Percentiles rank a stretch among this genome's conserved stretches.
phyloP scores from a whole-genome alignment of 306 rosid species.

The Cicer judaicum region DNA sequence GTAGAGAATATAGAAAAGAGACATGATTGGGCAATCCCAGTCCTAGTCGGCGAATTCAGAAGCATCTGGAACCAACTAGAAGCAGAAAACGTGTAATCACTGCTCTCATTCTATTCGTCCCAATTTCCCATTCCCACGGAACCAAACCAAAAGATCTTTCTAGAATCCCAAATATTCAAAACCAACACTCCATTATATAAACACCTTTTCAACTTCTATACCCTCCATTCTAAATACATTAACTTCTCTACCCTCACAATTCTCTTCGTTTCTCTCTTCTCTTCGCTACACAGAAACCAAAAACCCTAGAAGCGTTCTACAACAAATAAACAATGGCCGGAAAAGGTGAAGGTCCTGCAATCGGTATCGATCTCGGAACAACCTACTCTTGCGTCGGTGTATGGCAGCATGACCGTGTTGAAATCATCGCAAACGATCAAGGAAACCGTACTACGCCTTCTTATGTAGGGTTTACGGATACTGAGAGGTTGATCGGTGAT shows the following conservation, averaged over 20 bases:
- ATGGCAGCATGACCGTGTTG: slow-evolving; percentile 75
- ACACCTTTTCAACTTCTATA: background rate
- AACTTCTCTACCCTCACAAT: background rate
- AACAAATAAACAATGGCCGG: slow-evolving; percentile 51
- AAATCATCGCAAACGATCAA: slow-evolving; percentile 73
- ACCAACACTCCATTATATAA: background rate
- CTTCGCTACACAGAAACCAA: background rate
- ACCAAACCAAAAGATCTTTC: slow-evolving; percentile 31
- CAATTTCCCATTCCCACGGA: background rate
- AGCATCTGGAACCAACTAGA: slow-evolving; percentile 43
- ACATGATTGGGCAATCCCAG: no score
- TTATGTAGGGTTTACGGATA: slow-evolving; percentile 62
- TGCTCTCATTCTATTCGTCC: background rate
- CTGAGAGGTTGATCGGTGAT: slow-evolving; percentile 69
- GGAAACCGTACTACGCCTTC: slow-evolving; percentile 74
- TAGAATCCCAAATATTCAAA: slow-evolving; percentile 9
- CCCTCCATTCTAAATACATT: background rate
- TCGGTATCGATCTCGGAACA: slow-evolving; percentile 72
- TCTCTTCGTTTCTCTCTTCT: background rate
- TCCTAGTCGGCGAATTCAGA: slow-evolving; percentile 20
- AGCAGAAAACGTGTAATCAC: background rate
- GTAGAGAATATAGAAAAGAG: no score
- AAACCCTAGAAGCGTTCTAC: background rate
- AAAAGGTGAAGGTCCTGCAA: slow-evolving; percentile 69
- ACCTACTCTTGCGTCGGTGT: slow-evolving; percentile 78